A percentile compares a stretch with the other conserved stretches of the same genome.
Conservation (phyloP, 164 flowering plant species). For the Aristolochia fimbriata region DNA sequence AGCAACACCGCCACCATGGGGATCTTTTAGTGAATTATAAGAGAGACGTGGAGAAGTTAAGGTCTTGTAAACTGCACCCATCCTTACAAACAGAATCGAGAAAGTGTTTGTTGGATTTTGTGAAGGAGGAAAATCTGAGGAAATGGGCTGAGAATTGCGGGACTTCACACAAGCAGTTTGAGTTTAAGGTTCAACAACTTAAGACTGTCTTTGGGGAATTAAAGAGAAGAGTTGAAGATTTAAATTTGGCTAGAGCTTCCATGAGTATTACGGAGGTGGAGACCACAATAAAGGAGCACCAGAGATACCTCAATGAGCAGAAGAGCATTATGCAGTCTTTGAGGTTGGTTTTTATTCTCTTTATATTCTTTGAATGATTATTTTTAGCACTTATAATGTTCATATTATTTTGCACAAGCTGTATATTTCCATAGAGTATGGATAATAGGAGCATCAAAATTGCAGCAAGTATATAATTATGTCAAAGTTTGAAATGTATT, state of each 20-base stretch:
- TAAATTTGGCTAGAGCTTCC: constrained; percentile 49
- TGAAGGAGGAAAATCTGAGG: constrained; percentile 74
- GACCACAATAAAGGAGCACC: constrained; percentile 54
- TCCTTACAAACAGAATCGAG: constrained; percentile 52
- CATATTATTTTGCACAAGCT: no score
- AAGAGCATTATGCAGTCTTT: constrained; percentile 88
- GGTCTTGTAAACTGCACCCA: constrained; percentile 68
- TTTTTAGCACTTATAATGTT: no score
- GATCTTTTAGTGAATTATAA: constrained; percentile 56
- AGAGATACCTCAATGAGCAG: constrained; percentile 58
- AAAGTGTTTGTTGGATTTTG: constrained; percentile 76
- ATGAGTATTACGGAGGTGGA: constrained; percentile 52
- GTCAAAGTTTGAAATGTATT: no score
- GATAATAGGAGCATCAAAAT: no score
- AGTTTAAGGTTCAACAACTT: constrained; percentile 66
- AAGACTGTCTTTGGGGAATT: constrained; percentile 67
- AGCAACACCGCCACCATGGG: constrained; percentile 64
- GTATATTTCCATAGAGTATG: no score
- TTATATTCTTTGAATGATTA: no score
- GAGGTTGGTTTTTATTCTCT: constrained; percentile 41
- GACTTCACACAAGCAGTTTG: constrained; percentile 77
- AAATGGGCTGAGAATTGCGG: constrained; percentile 59
- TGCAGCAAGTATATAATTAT: no score
- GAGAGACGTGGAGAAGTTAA: constrained; percentile 64
- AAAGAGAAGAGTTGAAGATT: constrained; percentile 65